Percentiles rank a stretch among this genome's conserved stretches.
These are phyloP conservation scores for Rostrohypoxylon terebratum DNA, from an alignment of 495 filamentous ascomycete species.

Conservation along the genomic window DNA sequence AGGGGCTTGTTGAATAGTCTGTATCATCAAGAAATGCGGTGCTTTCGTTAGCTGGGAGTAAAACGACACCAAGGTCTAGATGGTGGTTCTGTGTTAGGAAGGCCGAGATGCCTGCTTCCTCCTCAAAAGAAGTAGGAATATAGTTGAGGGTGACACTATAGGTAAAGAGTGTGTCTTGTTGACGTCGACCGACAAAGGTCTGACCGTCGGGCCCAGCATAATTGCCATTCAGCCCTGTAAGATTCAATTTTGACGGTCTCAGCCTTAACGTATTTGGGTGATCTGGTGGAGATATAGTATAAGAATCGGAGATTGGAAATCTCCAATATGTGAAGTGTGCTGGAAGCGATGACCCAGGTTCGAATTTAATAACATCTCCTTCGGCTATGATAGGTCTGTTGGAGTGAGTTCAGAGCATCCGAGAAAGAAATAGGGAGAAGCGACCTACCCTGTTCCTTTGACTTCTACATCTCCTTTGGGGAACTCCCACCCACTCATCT, in stretches of 20 bases:
- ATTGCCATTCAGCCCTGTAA: conserved; percentile 60
- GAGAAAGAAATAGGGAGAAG: not conserved
- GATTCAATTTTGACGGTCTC: conserved; percentile 58
- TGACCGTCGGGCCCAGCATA: conserved; percentile 58
- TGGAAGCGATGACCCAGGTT: conserved; percentile 52
- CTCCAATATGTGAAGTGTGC: conserved; percentile 64
- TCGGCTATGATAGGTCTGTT: conserved; percentile 53
- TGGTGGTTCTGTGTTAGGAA: conserved; percentile 68
- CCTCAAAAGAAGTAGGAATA: conserved; percentile 47
- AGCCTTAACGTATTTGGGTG: conserved; percentile 57
- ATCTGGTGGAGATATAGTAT: conserved; percentile 55
- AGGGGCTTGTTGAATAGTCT: conserved; percentile 17
- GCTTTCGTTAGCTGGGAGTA: conserved; percentile 49
- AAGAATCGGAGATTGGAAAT: conserved; percentile 53
- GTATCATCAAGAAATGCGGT: conserved; percentile 19
- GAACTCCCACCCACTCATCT: conserved; percentile 59
- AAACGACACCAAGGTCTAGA: conserved; percentile 62
- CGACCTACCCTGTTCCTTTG: conserved; percentile 52
- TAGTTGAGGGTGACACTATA: conserved; percentile 60
- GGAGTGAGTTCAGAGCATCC: conserved; percentile 16
- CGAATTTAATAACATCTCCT: conserved; percentile 57
- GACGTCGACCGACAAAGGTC: conserved; percentile 60
- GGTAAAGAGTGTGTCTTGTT: conserved; percentile 64
- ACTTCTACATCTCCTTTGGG: conserved; percentile 47
- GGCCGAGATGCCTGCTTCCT: conserved; percentile 59